phyloP scores from a whole-genome alignment of 192 early-diverging fungal genomes.

The Backusella australiensis region DNA sequence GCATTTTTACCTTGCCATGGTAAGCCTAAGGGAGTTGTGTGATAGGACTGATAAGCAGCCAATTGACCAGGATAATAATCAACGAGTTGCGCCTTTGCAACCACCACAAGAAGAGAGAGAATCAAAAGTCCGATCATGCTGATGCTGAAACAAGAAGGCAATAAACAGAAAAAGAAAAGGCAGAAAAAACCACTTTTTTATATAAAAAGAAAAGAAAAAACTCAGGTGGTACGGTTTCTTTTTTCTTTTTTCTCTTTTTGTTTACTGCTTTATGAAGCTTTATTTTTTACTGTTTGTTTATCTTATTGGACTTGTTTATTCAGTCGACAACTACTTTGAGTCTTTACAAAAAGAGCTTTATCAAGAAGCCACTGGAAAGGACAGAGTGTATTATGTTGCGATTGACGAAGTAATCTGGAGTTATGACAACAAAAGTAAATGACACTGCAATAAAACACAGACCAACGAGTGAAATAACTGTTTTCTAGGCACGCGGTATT shows the following conservation, averaged over 20 bases:
- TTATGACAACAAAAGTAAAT: slow-evolving; percentile 6
- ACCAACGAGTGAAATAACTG: neutral
- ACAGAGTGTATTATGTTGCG: slow-evolving; percentile 23
- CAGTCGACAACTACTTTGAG: neutral
- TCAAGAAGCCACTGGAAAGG: slow-evolving; percentile 2
- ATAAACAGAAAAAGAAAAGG: neutral
- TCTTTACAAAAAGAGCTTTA: slow-evolving; percentile 12
- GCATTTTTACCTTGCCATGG: slow-evolving; percentile 10
- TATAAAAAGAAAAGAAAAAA: neutral
- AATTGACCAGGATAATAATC: neutral
- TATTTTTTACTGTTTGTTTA: neutral
- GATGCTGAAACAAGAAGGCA: neutral
- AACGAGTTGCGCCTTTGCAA: neutral
- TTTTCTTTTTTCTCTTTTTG: neutral
- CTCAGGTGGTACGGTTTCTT: neutral
- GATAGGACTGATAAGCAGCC: neutral
- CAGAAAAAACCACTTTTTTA: neutral
- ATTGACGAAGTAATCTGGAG: slow-evolving; percentile 31
- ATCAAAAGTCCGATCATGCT: slow-evolving; percentile 6
- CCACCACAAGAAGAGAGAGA: neutral
- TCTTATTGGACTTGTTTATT: slow-evolving; percentile 1
- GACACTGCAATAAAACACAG: neutral
- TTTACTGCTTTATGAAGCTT: slow-evolving; percentile 10
- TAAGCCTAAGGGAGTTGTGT: slow-evolving; percentile 13
- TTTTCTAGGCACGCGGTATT: slow-evolving; percentile 25